Evolutionary conservation across 108 stramenopile species (phyloP), one percentile per base, ranked within the genome.

Genomic region (Stephanodiscus triporus): DNA sequence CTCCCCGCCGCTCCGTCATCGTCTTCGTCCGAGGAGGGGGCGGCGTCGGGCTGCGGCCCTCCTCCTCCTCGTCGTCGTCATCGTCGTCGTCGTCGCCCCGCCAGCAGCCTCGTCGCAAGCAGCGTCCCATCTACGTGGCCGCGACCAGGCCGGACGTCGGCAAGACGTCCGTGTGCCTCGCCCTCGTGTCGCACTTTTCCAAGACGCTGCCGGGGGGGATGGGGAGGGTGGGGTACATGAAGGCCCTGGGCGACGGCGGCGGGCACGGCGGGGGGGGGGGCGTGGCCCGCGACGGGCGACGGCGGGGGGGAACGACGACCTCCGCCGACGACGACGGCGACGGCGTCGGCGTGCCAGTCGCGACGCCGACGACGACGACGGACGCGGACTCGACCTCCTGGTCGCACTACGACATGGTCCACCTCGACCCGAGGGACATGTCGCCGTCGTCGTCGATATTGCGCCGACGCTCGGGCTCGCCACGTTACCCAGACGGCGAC

Each of bases 61-160:
- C 56, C 6, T 26, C 56, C 4, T 57, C 56, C 0, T 57, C 58
- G 30, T 9, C 58, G 37, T 17, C 58, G 34, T 19, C 58, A 17
- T 14, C 32, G 16, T 9, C 32, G 57, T 19, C 45, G 38, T 43
- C 43, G 2, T 43, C 6, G 14, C 6, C 10, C 19, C 9, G 10
- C 20, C 48, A 68, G 11, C 53, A 61, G 40, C 10, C 9, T 1
- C 40, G 9, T 8, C 3, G 40, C 10, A 4, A 11, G 40, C 40
- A 78, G 56, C 78, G 84, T 23, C 93, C 94, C 9, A 82, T 97
- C 51, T 94, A 89, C 71, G 86, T 97, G 0, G 91, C 91, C 2
- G 95, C 97, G 6, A 97, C 95, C 2, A 63, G 88, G 56, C 95
- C 96, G 75, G 95, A 97, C 76, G 97, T 97, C 20, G 97, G 97